These are phyloP conservation scores for Penicillium paneum DNA, from an alignment of 2,329 filamentous ascomycete genomes.

Conservation along the genomic window DNA sequence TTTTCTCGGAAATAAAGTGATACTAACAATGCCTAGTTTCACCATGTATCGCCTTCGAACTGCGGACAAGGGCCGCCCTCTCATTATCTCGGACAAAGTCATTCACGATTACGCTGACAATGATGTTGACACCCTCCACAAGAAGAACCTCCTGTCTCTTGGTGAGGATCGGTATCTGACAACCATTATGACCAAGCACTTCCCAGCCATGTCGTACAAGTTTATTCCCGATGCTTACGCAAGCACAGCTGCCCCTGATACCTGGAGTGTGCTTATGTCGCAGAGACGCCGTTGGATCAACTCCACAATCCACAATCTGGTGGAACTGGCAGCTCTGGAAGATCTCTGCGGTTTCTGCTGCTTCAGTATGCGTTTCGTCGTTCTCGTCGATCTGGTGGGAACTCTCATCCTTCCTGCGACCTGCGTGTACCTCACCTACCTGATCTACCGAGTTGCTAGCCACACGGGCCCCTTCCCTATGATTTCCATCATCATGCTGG, in stretches of 20 bases:
- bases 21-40: conserved; percentile 66
- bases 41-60: conserved; percentile 97
- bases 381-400: conserved; percentile 89
- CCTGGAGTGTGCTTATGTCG: conserved; percentile 91
- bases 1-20: neutral
- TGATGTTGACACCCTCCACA: conserved; percentile 88
- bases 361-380: conserved; percentile 96
- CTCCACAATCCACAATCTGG: conserved; percentile 94
- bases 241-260: conserved; percentile 88
- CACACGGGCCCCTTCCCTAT: conserved; percentile 72
- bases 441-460: conserved; percentile 75
- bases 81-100: conserved; percentile 87
- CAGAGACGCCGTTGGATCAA: conserved; percentile 99
- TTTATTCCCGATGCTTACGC: conserved; percentile 92
- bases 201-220: conserved; percentile 93
- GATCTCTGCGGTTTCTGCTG: conserved; percentile 98
- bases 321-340: conserved; percentile 82
- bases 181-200: conserved; percentile 97
- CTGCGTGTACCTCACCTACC: conserved; percentile 78
- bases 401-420: conserved; percentile 90
- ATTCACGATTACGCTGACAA: conserved; percentile 86
- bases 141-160: conserved; percentile 87
- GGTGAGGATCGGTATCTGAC: conserved; percentile 97
- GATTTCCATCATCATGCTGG: conserved; percentile 85
- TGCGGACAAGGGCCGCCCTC: conserved; percentile 85